These are phyloP conservation scores for Skeletonema menzelii DNA, from an alignment of 108 stramenopile species.

Conservation along the genomic window DNA sequence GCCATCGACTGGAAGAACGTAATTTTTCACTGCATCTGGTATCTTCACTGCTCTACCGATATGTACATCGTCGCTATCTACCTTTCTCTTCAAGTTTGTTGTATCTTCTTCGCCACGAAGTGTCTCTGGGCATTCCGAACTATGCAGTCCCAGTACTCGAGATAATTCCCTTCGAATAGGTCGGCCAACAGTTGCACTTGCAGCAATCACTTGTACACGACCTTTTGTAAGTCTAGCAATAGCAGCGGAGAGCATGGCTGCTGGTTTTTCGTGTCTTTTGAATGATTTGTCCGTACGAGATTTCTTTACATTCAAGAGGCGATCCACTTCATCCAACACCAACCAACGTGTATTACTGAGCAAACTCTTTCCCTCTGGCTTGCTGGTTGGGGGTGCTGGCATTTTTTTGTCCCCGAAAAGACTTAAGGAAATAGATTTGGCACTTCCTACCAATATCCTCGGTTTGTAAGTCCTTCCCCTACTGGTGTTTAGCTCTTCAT, in stretches of 20 bases:
- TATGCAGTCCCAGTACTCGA: conserved; percentile 80
- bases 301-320: conserved; percentile 58
- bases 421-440: conserved; percentile 71
- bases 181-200: conserved; percentile 94
- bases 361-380: conserved; percentile 76
- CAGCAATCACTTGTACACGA: conserved; percentile 79
- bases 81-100: conserved; percentile 30
- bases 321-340: conserved; percentile 88
- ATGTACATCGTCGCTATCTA: conserved; percentile 35
- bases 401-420: conserved; percentile 74
- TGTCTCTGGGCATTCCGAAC: conserved; percentile 76
- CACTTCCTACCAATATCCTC: conserved; percentile 77
- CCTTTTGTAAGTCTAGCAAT: conserved; percentile 72
- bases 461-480: conserved; percentile 34
- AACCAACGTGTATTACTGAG: conserved; percentile 58
- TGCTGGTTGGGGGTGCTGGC: conserved; percentile 79
- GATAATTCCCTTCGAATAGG: conserved; percentile 86
- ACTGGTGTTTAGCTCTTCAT: conserved; percentile 11
- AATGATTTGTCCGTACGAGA: conserved; percentile 43
- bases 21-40: conserved; percentile 76
- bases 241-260: conserved; percentile 77
- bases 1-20: conserved; percentile 63
- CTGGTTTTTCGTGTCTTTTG: conserved; percentile 81
- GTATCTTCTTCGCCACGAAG: conserved; percentile 54
- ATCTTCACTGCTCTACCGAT: conserved; percentile 77